Percentiles rank a stretch among this genome's conserved stretches.
Conservation (phyloP, 345 rosid genomes). For the Salix brachista region DNA sequence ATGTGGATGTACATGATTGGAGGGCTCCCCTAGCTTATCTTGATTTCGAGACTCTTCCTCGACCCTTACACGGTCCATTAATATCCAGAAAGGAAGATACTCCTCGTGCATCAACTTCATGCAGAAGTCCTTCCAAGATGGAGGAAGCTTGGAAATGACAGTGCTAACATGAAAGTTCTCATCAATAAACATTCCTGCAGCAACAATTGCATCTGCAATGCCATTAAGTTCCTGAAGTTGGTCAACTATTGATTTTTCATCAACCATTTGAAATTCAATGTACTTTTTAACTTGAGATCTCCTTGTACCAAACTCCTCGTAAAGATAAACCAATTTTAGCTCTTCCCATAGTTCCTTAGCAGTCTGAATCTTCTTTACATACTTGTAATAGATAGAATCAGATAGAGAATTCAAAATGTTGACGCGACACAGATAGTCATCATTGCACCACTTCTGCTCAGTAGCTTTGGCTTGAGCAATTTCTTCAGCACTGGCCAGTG, state of each 20-base stretch:
- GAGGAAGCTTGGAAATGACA: slow-evolving; percentile 72
- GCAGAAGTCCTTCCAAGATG: slow-evolving; percentile 74
- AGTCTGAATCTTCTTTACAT: slow-evolving; percentile 41
- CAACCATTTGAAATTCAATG: slow-evolving; percentile 65
- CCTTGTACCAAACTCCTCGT: slow-evolving; percentile 57
- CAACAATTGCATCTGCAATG: slow-evolving; percentile 63
- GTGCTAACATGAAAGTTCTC: slow-evolving; percentile 73
- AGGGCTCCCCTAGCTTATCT: slow-evolving; percentile 24
- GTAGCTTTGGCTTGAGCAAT: slow-evolving; percentile 32
- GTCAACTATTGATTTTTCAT: slow-evolving; percentile 47
- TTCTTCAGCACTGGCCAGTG: slow-evolving; percentile 31
- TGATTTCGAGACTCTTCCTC: slow-evolving; percentile 49
- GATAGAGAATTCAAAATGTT: slow-evolving; percentile 63
- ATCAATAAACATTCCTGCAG: slow-evolving; percentile 53
- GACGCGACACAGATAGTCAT: slow-evolving; percentile 59
- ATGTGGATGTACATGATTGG: slow-evolving; percentile 20
- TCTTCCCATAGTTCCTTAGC: slow-evolving; percentile 88
- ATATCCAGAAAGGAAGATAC: slow-evolving; percentile 44
- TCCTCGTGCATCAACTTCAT: slow-evolving; percentile 50
- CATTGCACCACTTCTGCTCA: slow-evolving; percentile 52
- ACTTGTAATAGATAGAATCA: slow-evolving; percentile 55
- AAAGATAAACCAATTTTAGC: slow-evolving; percentile 58
- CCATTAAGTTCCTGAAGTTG: slow-evolving; percentile 63
- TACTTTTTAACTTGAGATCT: slow-evolving; percentile 68
- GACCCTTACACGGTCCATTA: slow-evolving; percentile 51